Base-by-base conservation (phyloP, 2,329 filamentous ascomycete species). In the Albifimbria verrucaria region DNA sequence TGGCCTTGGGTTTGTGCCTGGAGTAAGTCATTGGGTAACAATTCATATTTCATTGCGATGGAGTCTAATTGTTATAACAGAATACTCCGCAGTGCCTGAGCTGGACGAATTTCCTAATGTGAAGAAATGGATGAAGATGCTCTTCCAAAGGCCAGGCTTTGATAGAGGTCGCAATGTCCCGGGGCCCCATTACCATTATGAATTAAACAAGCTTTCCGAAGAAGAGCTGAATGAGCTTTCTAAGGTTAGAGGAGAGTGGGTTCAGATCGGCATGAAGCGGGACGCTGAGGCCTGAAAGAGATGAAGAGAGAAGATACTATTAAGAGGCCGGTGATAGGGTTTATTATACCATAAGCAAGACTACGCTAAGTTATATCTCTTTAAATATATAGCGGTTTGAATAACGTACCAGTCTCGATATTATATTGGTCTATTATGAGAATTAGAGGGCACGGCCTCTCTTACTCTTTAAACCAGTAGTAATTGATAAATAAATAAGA, bases 81-180 rank as follows among this genome's bases (percentile, higher is more conserved):
- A 43, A 36, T 44, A 42, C 24, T 26, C 26, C 7, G 26, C 26
- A 23, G 26, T 49, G 48, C 36, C 39, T 44, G 80, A 89, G 45
- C 82, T 91, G 48, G 75, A 85, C 1, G 83, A 90, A 54, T 93
- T 91, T 69, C 89, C 89, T 1, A 69, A 79, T 36, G 67, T 95
- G 58, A 83, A 88, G 65, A 80, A 81, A 17, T 94, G 90, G 90
- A 77, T 91, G 58, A 80, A 89, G 57, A 77, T 77, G 51, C 78
- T 94, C 75, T 73, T 82, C 25, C 77, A 79, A 55, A 79, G 89
- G 2, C 82, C 85, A 0, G 89, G 76, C 2, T 78, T 90, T 12
- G 82, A 91, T 71, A 89, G 86, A 72, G 90, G 88, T 17, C 75
- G 82, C 52, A 79, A 91, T 72, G 82, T 91, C 7, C 88, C 88